These are phyloP conservation scores for Eucalyptus leucophloia DNA, from an alignment of 345 rosid genomes.

Conservation along the genomic window DNA sequence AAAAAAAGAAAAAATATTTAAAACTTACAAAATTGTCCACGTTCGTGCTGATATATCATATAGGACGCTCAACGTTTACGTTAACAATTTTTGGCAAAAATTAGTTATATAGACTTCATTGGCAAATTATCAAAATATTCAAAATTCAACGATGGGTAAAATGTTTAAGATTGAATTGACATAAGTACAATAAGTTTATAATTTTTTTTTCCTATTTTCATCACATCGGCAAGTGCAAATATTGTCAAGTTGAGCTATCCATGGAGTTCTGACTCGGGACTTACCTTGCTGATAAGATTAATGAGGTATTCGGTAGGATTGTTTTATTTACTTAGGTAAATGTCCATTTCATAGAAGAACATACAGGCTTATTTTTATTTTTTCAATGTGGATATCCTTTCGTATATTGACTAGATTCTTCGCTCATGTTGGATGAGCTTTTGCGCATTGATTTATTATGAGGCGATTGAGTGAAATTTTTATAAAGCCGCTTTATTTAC, in stretches of 20 bases:
- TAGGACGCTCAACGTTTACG: no score
- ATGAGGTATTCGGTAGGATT: not conserved
- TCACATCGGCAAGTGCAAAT: not conserved
- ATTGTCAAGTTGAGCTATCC: not conserved
- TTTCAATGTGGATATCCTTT: not conserved
- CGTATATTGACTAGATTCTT: not conserved
- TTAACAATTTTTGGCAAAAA: no score
- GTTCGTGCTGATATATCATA: rapidly evolving
- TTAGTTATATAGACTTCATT: no score
- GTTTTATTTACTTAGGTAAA: not conserved
- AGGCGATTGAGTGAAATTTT: not conserved
- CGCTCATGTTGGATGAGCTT: not conserved
- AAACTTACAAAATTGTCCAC: no score
- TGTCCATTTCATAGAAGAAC: not conserved
- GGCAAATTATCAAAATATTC: no score
- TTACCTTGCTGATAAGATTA: not conserved
- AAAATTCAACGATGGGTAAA: no score
- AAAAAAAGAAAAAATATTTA: no score
- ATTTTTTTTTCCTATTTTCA: no score
- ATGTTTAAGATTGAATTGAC: no score
- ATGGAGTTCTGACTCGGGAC: not conserved
- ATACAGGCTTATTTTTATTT: not conserved
- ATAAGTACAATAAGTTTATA: no score
- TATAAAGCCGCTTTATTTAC: not conserved
- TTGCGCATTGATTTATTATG: not conserved